Evolutionary conservation across 345 rosid species (phyloP), one percentile per base, ranked within the genome.

Genomic region (Gossypium australe): DNA sequence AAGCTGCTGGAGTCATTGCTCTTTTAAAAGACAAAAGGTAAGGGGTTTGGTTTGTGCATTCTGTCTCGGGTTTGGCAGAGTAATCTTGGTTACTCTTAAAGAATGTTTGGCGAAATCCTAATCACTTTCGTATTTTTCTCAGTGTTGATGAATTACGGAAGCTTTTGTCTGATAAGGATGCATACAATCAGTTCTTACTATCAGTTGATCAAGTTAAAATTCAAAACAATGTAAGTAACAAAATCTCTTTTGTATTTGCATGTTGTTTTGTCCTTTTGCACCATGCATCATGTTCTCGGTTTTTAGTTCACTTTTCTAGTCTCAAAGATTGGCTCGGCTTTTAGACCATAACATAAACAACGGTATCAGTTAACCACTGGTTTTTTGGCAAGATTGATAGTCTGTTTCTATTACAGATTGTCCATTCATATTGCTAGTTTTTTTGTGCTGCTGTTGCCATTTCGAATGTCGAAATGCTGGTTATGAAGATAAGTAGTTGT

Each of bases 121-220:
- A 77, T 63, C 11, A n/a, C 60, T 74, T 71, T 67, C 78, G 44
- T 76, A 18, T 75, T 80, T 48, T 80, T 61, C 67, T 18, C 80
- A 94, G 98, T 76, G 88, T 90, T 81, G 98, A 95, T 56, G 99
- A 93, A 80, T 73, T 93, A 60, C 87, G 91, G 78, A 92, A 89
- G 91, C 93, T 94, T 70, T 73, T 90, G 61, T 71, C 91, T 12
- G 98, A 95, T 82, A 93, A 89, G 87, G 93, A 88, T 67, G 94
- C 93, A 14, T 93, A 93, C 82, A 85, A 81, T 74, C 94, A 86
- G 68, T 93, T 95, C 78, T 73, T 95, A 45, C 85, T 83, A 60
- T 93, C 96, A 14, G 86, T 91, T 77, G 97, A 95, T 55, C 97
- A 95, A 78, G 94, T 93, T 76, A 95, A 93, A 80, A 85, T 83